Base-by-base conservation (phyloP, 805 yeast genomes). In the Candida saitoana region DNA sequence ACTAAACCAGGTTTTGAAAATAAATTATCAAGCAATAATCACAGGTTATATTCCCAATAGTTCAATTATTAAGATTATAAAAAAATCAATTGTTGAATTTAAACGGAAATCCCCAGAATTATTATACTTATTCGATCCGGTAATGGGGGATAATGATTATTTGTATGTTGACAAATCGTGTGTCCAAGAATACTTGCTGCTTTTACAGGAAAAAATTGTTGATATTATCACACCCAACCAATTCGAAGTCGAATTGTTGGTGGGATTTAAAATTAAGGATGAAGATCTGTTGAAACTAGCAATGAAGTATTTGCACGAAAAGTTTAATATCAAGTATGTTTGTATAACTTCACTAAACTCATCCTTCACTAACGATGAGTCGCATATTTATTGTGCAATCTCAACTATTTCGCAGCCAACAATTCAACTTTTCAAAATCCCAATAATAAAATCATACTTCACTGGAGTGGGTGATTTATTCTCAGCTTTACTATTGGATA, bases 381-480 rank as follows among this genome's bases (percentile, higher is more conserved):
- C 49, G 15, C 48, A 49, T 17, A 54, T 64, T 4, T 58, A 53
- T 43, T 64, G 71, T 44, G 65, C 60, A 3, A 49, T 56, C 3
- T 57, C 57, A 3, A 24, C 46, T 30, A 16, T 29, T 5, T 38
- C 27, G 20, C 33, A 32, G 15, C 38, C 39, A 4, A 56, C 50
- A 5, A 49, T 64, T 2, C 39, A 52, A 3, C 38, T 65, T 36
- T 80, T 76, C 52, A 71, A 72, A 49, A 72, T 84, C 11, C 84
- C 86, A 2, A 67, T 72, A 27, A 76, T 87, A 33, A 79, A 82
- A 41, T 82, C 91, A 4, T 88, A 91, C 59, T 91, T 90, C 63
- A 87, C 96, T 0, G 98, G 98, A 1, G 96, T 93, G 0, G 98
- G 98, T 5, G 98, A 90, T 55, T 62, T 90, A 33, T 90, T 91